These are phyloP conservation scores for Babesia bigemina DNA, from an alignment of 169 alveolate species.

Conservation along the genomic window DNA sequence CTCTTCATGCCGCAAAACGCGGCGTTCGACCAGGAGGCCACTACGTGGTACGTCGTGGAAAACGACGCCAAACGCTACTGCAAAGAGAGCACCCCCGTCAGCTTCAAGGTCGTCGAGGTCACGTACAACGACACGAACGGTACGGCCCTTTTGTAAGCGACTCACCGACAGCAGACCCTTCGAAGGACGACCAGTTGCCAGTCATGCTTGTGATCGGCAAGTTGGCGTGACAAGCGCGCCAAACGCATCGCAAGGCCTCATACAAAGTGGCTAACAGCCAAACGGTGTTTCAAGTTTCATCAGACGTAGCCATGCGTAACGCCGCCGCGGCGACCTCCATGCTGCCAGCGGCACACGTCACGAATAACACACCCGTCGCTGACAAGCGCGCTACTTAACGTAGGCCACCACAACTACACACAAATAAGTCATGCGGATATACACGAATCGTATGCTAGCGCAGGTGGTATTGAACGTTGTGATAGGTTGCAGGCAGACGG, in stretches of 20 bases:
- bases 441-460: too few species aligned
- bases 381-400: too few species aligned
- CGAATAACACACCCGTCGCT: too few species aligned
- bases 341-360: too few species aligned
- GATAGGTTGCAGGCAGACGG: too few species aligned
- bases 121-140: constrained; percentile 50
- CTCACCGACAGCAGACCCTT: not conserved
- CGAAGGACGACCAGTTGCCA: constrained; percentile 34
- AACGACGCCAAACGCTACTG: not conserved
- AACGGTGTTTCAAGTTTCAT: too few species aligned
- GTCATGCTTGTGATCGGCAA: constrained; percentile 46
- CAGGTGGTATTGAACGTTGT: too few species aligned
- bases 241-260: not conserved
- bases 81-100: constrained; percentile 8
- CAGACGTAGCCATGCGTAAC: too few species aligned
- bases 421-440: too few species aligned
- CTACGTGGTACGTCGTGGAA: constrained; percentile 22
- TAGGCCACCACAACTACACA: too few species aligned
- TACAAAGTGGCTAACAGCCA: too few species aligned
- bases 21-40: constrained; percentile 23
- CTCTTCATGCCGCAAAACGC: constrained; percentile 20
- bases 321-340: too few species aligned
- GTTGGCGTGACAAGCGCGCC: not conserved
- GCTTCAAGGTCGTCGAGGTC: constrained; percentile 41
- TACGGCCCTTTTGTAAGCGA: not conserved